phyloP scores from a whole-genome alignment of 75 land plant species.

The Chamaecyparis obtusa region DNA sequence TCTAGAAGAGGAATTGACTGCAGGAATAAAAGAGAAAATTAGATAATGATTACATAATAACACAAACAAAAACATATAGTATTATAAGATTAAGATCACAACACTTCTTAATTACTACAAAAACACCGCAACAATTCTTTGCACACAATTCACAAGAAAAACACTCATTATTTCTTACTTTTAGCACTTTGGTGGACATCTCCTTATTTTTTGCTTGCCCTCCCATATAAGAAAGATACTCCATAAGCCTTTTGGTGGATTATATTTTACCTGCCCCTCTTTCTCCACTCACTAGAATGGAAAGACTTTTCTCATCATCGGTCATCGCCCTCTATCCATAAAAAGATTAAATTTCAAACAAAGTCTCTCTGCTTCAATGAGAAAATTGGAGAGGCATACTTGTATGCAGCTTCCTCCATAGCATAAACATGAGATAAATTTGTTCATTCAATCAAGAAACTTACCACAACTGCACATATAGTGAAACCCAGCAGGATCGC shows the following conservation, averaged over 20 bases:
- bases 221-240: conserved; percentile 90
- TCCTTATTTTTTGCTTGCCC: conserved; percentile 76
- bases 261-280: conserved; percentile 97
- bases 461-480: too few relatives aligned
- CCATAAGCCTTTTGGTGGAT: conserved; percentile 87
- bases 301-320: conserved; percentile 75
- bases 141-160: neutral
- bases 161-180: conserved; percentile 38
- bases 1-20: conserved; percentile 95
- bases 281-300: conserved; percentile 93
- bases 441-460: too few relatives aligned
- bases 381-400: conserved; percentile 28
- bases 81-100: neutral
- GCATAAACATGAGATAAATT: conserved; percentile 95
- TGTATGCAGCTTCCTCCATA: conserved; percentile 82
- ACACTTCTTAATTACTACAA: neutral
- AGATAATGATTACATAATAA: neutral
- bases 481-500: too few relatives aligned
- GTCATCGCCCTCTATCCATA: conserved; percentile 58
- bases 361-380: neutral
- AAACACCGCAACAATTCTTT: neutral
- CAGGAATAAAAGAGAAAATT: neutral
- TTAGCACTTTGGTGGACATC: conserved; percentile 90
- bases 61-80: neutral
- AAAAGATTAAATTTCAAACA: neutral